Conservation (phyloP, 2,329 filamentous ascomycete genomes). For the Geosmithia flava region DNA sequence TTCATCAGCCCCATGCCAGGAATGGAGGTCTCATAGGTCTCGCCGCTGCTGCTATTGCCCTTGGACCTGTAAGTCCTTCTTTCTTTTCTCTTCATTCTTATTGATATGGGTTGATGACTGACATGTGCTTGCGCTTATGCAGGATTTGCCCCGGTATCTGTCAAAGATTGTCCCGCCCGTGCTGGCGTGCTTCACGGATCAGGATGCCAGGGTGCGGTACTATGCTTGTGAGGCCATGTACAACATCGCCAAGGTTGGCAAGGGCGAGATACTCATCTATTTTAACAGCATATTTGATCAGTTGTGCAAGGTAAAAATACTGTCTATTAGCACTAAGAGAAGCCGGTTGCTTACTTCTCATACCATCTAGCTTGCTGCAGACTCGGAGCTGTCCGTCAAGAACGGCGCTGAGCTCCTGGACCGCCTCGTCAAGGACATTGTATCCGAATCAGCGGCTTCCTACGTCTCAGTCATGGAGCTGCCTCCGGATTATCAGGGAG, state of each 20-base stretch:
- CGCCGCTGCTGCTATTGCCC: conserved; percentile 87
- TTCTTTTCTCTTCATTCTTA: not conserved
- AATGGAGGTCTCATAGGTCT: conserved; percentile 95
- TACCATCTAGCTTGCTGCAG: conserved; percentile 64
- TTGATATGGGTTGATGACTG: not conserved
- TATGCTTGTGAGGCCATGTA: conserved; percentile 99
- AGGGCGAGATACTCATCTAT: conserved; percentile 91
- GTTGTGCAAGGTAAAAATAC: conserved; percentile 67
- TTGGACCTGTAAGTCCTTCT: conserved; percentile 64
- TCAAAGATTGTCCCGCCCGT: conserved; percentile 93
- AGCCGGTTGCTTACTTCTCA: not conserved
- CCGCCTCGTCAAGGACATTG: conserved; percentile 89
- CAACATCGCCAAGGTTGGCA: conserved; percentile 98
- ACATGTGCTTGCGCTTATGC: conserved; percentile 4
- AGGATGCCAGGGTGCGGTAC: conserved; percentile 93
- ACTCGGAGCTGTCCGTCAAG: conserved; percentile 94
- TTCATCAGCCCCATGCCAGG: conserved; percentile 89
- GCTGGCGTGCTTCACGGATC: conserved; percentile 92
- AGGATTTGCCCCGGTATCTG: conserved; percentile 87
- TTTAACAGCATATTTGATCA: conserved; percentile 99
- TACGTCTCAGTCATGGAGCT: conserved; percentile 82
- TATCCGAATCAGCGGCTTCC: conserved; percentile 85
- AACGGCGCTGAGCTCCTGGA: conserved; percentile 94
- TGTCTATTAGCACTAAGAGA: not conserved
- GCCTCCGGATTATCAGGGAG: conserved; percentile 27